Conservation (phyloP, 2,329 filamentous ascomycete genomes). For the Madurella fahalii region DNA sequence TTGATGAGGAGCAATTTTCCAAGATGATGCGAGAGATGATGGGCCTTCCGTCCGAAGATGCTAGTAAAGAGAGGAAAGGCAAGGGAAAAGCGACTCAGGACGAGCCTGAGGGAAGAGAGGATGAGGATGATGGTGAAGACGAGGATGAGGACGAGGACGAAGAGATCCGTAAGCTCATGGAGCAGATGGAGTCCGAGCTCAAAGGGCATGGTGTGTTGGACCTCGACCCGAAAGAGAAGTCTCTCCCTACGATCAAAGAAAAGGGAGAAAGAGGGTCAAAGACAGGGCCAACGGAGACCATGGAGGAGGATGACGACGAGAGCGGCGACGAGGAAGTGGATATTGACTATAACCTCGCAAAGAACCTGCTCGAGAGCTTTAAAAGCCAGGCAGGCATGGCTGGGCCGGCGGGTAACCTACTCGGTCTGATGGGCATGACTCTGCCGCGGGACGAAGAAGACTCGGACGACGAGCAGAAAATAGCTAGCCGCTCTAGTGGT, state of each 20-base stretch:
- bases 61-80: slow-evolving; percentile 2
- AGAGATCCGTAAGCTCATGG: slow-evolving; percentile 61
- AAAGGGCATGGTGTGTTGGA: slow-evolving; percentile 63
- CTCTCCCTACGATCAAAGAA: slow-evolving; percentile 24
- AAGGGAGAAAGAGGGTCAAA: slow-evolving; percentile 22
- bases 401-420: slow-evolving; percentile 81
- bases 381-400: slow-evolving; percentile 82
- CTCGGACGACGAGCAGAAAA: slow-evolving; percentile 29
- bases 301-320: slow-evolving; percentile 30
- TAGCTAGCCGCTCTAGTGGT: background rate
- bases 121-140: slow-evolving; percentile 45
- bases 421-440: slow-evolving; percentile 79
- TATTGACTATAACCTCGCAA: slow-evolving; percentile 81
- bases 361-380: slow-evolving; percentile 88
- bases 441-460: slow-evolving; percentile 75
- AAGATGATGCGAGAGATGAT: slow-evolving; percentile 91
- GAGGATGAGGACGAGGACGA: slow-evolving; percentile 53
- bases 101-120: slow-evolving; percentile 53
- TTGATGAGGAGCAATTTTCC: slow-evolving; percentile 80
- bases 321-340: slow-evolving; percentile 59
- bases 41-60: slow-evolving; percentile 50
- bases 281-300: slow-evolving; percentile 13
- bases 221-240: slow-evolving; percentile 39
- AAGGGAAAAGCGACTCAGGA: slow-evolving; percentile 22
- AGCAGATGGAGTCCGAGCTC: slow-evolving; percentile 69